Percentiles rank a stretch among this genome's conserved stretches.
Evolutionary conservation across 257 asterid genomes (phyloP).

Genomic region (Avicennia marina): DNA sequence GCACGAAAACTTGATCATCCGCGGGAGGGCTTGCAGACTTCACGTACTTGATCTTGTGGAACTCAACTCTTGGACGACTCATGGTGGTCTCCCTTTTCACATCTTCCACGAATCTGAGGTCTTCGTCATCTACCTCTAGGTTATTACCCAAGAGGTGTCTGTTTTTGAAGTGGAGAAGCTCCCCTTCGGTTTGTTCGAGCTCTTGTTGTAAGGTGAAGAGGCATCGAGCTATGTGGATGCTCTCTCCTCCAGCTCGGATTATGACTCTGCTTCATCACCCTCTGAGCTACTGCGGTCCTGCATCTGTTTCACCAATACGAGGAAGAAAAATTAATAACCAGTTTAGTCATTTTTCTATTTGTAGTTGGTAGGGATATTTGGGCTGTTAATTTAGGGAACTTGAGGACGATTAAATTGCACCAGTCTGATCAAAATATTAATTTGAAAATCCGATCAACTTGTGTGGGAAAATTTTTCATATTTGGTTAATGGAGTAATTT

Average conservation of each 20-base stretch:
- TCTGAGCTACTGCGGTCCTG: constrained; percentile 26
- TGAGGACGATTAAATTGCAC: too few relatives aligned
- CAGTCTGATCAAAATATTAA: too few relatives aligned
- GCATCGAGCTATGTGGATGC: constrained; percentile 47
- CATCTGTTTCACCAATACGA: constrained; percentile 36
- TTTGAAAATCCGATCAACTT: too few relatives aligned
- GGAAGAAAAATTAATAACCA: too few relatives aligned
- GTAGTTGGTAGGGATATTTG: too few relatives aligned
- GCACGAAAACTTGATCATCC: constrained; percentile 20
- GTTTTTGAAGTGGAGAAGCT: constrained; percentile 43
- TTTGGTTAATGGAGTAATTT: too few relatives aligned
- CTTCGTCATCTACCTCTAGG: constrained; percentile 42
- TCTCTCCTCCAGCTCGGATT: constrained; percentile 60
- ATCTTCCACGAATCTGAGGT: constrained; percentile 45
- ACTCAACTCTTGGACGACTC: constrained; percentile 18
- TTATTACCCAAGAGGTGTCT: constrained; percentile 6
- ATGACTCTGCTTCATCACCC: neutral
- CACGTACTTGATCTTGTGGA: constrained; percentile 63
- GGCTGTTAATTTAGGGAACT: too few relatives aligned
- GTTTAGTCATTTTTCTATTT: too few relatives aligned
- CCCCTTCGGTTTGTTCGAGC: constrained; percentile 57
- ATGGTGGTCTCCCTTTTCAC: constrained; percentile 14
- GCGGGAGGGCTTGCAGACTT: constrained; percentile 50
- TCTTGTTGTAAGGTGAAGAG: constrained; percentile 62
- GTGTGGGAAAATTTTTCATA: too few relatives aligned